These are phyloP conservation scores for Sugiyamaella americana DNA, from an alignment of 805 yeast genomes.

Conservation along the genomic window DNA sequence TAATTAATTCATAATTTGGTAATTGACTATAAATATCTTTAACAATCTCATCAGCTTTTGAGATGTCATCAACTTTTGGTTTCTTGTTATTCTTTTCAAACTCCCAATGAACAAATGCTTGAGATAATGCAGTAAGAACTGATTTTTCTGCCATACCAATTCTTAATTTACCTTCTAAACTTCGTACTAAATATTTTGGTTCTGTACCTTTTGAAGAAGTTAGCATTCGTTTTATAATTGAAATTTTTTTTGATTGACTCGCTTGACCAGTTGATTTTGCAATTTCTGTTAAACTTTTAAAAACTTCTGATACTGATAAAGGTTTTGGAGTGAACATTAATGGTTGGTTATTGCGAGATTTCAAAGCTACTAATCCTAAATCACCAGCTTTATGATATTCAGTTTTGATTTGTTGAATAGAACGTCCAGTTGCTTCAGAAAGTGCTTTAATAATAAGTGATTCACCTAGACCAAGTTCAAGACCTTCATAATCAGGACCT, in stretches of 20 bases:
- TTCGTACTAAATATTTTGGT: constrained; percentile 84
- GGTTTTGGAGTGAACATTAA: constrained; percentile 91
- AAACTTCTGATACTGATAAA: constrained; percentile 66
- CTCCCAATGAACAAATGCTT: constrained; percentile 69
- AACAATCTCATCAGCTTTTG: constrained; percentile 67
- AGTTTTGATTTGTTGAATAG: constrained; percentile 58
- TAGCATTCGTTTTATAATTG: constrained; percentile 72
- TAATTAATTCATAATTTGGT: constrained; percentile 82
- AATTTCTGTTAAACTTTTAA: constrained; percentile 64
- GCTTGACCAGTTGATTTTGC: constrained; percentile 75
- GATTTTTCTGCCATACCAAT: constrained; percentile 94
- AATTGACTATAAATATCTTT: constrained; percentile 84
- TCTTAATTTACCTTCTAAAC: constrained; percentile 86
- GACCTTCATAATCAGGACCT: constrained; percentile 94
- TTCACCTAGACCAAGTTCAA: constrained; percentile 93
- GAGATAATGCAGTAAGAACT: constrained; percentile 75
- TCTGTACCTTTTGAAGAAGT: constrained; percentile 82
- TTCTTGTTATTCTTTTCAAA: constrained; percentile 27
- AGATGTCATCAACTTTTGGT: constrained; percentile 40
- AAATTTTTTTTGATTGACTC: constrained; percentile 73
- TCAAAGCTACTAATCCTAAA: constrained; percentile 80
- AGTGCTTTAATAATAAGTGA: constrained; percentile 81
- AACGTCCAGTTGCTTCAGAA: constrained; percentile 83
- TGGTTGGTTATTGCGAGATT: constrained; percentile 77
- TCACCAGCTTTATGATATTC: constrained; percentile 83